Evolutionary conservation across 192 early-diverging fungal genomes (phyloP).

Genomic region (Jimgerdemannia flammicorona): DNA sequence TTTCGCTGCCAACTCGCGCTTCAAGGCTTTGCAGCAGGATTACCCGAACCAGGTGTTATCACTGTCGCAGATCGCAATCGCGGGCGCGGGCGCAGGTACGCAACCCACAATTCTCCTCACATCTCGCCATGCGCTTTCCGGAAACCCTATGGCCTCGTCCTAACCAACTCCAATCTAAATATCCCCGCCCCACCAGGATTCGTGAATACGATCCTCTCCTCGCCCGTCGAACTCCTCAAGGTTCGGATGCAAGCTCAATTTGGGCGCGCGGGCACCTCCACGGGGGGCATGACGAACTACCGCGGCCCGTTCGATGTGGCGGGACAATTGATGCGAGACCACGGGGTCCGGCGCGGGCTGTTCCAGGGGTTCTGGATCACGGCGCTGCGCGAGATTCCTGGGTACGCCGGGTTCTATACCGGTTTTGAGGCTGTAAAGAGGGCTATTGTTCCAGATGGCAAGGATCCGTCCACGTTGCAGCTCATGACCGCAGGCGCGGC

Average conservation of each 20-base stretch:
- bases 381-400: conserved; percentile 73
- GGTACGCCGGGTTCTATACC: conserved; percentile 81
- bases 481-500: conserved; percentile 79
- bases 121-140: not conserved
- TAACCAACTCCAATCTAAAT: not conserved
- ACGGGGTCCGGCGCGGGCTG: conserved; percentile 70
- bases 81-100: conserved; percentile 82
- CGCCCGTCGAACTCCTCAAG: conserved; percentile 94
- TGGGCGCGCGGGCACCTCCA: conserved; percentile 22
- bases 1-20: conserved; percentile 75
- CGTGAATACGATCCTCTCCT: conserved; percentile 80
- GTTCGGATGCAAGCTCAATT: conserved; percentile 91
- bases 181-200: conserved; percentile 38
- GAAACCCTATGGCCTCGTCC: not conserved
- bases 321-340: conserved; percentile 53
- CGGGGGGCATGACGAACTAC: conserved; percentile 27
- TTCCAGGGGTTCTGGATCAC: conserved; percentile 84
- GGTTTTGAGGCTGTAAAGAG: conserved; percentile 83
- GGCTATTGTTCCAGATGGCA: conserved; percentile 40
- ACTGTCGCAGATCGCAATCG: conserved; percentile 70
- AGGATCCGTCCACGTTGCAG: conserved; percentile 47
- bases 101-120: not conserved
- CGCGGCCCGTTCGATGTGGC: conserved; percentile 70
- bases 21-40: conserved; percentile 51
- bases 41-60: conserved; percentile 46